phyloP scores from a whole-genome alignment of 2,329 filamentous ascomycete species.

The Colletotrichum neosansevieriae region DNA sequence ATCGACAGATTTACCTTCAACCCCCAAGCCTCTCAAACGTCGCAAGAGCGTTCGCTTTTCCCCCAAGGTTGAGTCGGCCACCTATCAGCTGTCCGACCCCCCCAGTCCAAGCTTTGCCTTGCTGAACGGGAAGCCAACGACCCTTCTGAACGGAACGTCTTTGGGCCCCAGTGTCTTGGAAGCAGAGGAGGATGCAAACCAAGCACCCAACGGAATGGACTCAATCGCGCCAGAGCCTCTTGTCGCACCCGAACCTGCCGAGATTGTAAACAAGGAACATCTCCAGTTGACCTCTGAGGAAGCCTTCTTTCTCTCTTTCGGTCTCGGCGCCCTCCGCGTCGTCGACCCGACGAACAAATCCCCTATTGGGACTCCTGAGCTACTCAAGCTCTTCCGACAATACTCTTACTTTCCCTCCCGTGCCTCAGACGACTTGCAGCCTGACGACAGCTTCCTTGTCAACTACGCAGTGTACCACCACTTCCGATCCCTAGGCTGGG shows the following conservation, averaged over 20 bases:
- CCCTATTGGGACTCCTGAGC: conserved; percentile 64
- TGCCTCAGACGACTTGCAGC: conserved; percentile 60
- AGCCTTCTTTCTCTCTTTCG: conserved; percentile 89
- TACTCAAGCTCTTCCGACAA: conserved; percentile 76
- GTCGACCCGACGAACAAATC: conserved; percentile 59
- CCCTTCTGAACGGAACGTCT: conserved; percentile 14
- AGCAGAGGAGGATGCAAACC: conserved; percentile 6
- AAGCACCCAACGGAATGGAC: neutral
- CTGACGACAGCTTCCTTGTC: conserved; percentile 87
- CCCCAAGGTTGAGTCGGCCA: conserved; percentile 73
- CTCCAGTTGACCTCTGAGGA: conserved; percentile 93
- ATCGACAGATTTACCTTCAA: conserved; percentile 30
- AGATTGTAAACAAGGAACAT: conserved; percentile 76
- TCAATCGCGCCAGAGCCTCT: conserved; percentile 8
- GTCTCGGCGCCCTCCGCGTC: conserved; percentile 79
- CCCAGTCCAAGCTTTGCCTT: conserved; percentile 58
- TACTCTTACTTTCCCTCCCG: conserved; percentile 77
- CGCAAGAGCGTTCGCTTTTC: conserved; percentile 79
- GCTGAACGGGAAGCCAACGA: conserved; percentile 41
- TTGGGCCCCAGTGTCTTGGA: conserved; percentile 24
- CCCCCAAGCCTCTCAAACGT: conserved; percentile 51
- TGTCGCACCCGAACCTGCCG: neutral
- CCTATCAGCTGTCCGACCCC: conserved; percentile 66
- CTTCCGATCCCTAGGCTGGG: conserved; percentile 95
- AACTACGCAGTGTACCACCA: conserved; percentile 95